Conservation (phyloP, 495 filamentous ascomycete species). For the Penicillium flavigenum region DNA sequence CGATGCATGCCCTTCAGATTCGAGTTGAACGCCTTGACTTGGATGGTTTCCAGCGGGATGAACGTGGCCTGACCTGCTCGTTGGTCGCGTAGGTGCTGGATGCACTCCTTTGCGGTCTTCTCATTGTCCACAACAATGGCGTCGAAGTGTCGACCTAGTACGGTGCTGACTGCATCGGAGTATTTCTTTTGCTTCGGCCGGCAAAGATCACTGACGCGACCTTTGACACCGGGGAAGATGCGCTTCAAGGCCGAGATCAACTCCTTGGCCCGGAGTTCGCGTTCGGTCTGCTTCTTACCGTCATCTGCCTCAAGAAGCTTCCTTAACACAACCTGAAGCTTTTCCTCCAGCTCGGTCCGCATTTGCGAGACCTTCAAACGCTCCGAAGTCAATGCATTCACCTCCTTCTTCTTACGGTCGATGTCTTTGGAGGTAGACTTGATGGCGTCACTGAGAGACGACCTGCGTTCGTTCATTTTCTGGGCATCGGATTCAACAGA, state of each 20-base stretch:
- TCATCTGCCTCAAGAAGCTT: slow-evolving; percentile 81
- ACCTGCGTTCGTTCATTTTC: slow-evolving; percentile 65
- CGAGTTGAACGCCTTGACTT: slow-evolving; percentile 82
- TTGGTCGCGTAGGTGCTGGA: slow-evolving; percentile 90
- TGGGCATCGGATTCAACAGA: slow-evolving; percentile 71
- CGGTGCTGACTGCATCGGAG: slow-evolving; percentile 86
- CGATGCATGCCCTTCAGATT: slow-evolving; percentile 86
- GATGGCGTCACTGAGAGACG: slow-evolving; percentile 55
- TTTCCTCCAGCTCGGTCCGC: slow-evolving; percentile 86
- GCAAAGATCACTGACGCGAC: slow-evolving; percentile 87
- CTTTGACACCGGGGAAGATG: slow-evolving; percentile 87
- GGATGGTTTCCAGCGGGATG: slow-evolving; percentile 94
- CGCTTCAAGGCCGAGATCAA: slow-evolving; percentile 82
- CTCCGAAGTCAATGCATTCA: slow-evolving; percentile 81
- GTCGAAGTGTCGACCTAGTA: slow-evolving; percentile 90
- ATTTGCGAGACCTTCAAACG: slow-evolving; percentile 74
- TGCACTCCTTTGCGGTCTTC: slow-evolving; percentile 89
- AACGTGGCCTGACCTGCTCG: slow-evolving; percentile 83
- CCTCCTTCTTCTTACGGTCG: slow-evolving; percentile 84
- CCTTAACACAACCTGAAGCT: slow-evolving; percentile 73
- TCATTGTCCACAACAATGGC: slow-evolving; percentile 95
- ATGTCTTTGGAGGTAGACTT: slow-evolving; percentile 73
- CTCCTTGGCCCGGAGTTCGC: slow-evolving; percentile 72
- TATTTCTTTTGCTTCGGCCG: slow-evolving; percentile 96
- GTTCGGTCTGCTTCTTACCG: slow-evolving; percentile 78